Evolutionary conservation across 2,329 filamentous ascomycete species (phyloP).

Genomic region (Ascochyta koolunga): DNA sequence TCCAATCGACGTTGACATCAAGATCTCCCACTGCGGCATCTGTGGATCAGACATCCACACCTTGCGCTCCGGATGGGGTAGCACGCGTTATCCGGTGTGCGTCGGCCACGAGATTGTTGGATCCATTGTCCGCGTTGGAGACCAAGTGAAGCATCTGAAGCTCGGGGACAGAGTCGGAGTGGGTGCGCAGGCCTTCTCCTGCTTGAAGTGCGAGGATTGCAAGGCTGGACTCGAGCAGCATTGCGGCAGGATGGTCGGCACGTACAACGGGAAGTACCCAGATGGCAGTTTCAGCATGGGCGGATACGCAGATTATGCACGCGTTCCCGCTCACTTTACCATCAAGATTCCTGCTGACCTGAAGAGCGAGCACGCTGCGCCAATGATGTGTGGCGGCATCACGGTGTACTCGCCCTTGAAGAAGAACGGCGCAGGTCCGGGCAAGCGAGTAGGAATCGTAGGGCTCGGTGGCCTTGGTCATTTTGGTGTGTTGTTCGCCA

Average conservation of each 20-base stretch:
- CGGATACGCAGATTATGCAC: constrained; percentile 63
- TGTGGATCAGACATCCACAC: constrained; percentile 49
- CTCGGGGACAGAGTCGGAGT: constrained; percentile 66
- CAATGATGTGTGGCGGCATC: constrained; percentile 79
- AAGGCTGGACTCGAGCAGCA: constrained; percentile 52
- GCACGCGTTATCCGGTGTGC: constrained; percentile 52
- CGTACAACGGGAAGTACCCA: constrained; percentile 64
- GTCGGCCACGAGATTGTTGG: constrained; percentile 54
- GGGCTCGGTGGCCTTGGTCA: constrained; percentile 78
- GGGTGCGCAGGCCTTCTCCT: constrained; percentile 57
- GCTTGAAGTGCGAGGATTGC: constrained; percentile 63
- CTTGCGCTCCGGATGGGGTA: constrained; percentile 51
- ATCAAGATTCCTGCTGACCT: constrained; percentile 62
- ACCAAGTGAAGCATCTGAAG: constrained; percentile 54
- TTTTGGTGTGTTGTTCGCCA: constrained; percentile 73
- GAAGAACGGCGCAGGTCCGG: constrained; percentile 70
- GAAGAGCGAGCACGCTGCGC: constrained; percentile 61
- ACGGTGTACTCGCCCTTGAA: constrained; percentile 74
- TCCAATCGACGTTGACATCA: constrained; percentile 44
- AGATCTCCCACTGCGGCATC: constrained; percentile 42
- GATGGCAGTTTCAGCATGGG: constrained; percentile 69
- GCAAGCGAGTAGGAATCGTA: constrained; percentile 73
- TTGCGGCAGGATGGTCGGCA: constrained; percentile 58
- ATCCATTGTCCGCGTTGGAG: constrained; percentile 45
- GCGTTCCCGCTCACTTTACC: constrained; percentile 64